Evolutionary conservation across 805 yeast species (phyloP), one percentile per base, ranked within the genome.

Genomic region (Candida andamanensis): DNA sequence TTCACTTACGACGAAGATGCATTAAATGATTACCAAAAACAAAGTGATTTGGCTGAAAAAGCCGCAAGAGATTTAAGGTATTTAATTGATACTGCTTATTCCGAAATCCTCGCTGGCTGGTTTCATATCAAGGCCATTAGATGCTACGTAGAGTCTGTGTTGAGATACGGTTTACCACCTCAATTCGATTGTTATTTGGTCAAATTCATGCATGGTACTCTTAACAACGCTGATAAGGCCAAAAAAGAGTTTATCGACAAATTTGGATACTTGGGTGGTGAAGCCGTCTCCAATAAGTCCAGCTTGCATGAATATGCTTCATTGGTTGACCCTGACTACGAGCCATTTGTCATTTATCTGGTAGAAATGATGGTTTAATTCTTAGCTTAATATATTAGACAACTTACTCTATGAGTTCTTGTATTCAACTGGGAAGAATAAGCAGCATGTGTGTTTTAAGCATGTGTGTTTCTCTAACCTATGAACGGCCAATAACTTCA

Each of bases 161-260:
- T 92, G 56, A 80, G 99, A 60, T 92, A 92, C 57, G 99, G 99
- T 1, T 73, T 92, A 43, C 99, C 98, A 21, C 97, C 97, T 18
- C 82, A 81, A 48, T 92, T 90, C 57, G 74, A 76, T 50, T 63
- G 69, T 30, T 73, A 48, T 45, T 56, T 70, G 33, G 50, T 76
- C 28, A 65, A 66, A 41, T 52, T 83, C 45, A 56, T 64, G 14
- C 51, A 68, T 24, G 19, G 44, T 19, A 53, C 46, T 37, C 39
- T 50, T 12, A 66, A 66, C 44, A 54, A 57, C 17, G 44, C 72
- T 15, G 64, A 61, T 18, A 76, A 72, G 57, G 78, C 87, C 27
- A 87, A 81, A 59, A 62, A 71, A 37, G 84, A 80, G 43, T 69
- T 92, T 41, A 62, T 84, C 28, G 70, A 69, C 26, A 78, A 85